phyloP scores from a whole-genome alignment of 1,284 basidiomycete genomes.

The Coriolopsis trogii region DNA sequence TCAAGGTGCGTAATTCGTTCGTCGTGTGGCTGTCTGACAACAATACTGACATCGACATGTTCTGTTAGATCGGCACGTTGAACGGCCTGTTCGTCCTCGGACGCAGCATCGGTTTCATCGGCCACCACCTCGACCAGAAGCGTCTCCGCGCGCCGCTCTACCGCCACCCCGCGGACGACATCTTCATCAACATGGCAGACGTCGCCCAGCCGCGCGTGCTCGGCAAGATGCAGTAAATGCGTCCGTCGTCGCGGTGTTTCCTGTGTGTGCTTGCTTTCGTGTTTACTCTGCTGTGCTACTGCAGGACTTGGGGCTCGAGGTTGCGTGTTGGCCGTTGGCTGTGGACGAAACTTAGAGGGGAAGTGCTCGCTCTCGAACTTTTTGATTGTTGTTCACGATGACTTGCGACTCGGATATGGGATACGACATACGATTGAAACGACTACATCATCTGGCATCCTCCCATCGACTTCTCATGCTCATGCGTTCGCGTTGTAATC shows the following conservation, averaged over 20 bases:
- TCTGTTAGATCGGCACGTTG: slow-evolving; percentile 77
- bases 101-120: slow-evolving; percentile 96
- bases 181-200: slow-evolving; percentile 87
- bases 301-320: too few species aligned
- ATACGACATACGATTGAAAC: background rate
- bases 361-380: slow-evolving; percentile 11
- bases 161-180: slow-evolving; percentile 88
- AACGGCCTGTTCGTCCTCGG: slow-evolving; percentile 98
- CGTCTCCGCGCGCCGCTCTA: slow-evolving; percentile 90
- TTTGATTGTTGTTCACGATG: background rate
- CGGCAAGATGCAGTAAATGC: slow-evolving; percentile 51
- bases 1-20: slow-evolving; percentile 65
- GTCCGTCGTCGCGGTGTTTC: background rate
- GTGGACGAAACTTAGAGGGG: slow-evolving; percentile 1
- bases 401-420: too few species aligned
- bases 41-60: background rate
- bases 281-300: slow-evolving; percentile 2
- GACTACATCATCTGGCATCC: background rate
- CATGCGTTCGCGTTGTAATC: background rate
- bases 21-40: background rate
- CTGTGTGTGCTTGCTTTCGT: background rate
- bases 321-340: too few species aligned
- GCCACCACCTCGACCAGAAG: slow-evolving; percentile 95
- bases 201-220: slow-evolving; percentile 77
- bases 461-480: background rate